Percentiles rank a stretch among this genome's conserved stretches.
These are phyloP conservation scores for Picochlorum sp. DNA, from an alignment of 139 green algal species.

Conservation along the genomic window DNA sequence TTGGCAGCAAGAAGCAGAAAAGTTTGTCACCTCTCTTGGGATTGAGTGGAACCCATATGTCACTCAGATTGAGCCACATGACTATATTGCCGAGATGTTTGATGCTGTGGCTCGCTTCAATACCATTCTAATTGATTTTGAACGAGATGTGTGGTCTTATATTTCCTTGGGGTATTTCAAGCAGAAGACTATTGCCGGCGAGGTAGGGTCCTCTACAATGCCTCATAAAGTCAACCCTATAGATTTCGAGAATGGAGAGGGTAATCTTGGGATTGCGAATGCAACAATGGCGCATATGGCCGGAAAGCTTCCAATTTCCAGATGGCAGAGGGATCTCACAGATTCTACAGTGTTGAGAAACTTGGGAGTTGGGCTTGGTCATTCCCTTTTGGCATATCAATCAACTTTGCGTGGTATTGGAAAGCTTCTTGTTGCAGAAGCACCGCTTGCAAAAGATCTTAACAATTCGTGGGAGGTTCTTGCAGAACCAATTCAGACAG, in stretches of 20 bases:
- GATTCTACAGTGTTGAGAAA: conserved; percentile 98
- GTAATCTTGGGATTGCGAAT: conserved; percentile 96
- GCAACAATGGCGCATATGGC: conserved; percentile 85
- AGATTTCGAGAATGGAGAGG: conserved; percentile 99
- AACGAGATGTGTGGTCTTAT: conserved; percentile 96
- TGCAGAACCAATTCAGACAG: conserved; percentile 96
- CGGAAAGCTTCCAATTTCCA: conserved; percentile 86
- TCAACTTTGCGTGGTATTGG: conserved; percentile 70
- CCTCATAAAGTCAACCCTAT: conserved; percentile 98
- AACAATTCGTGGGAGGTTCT: conserved; percentile 85
- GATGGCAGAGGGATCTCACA: conserved; percentile 33
- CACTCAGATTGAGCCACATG: conserved; percentile 97
- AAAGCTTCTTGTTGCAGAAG: conserved; percentile 83
- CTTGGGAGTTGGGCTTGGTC: conserved; percentile 79
- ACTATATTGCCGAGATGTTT: conserved; percentile 98
- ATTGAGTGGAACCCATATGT: conserved; percentile 86
- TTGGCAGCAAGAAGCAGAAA: conserved; percentile 70
- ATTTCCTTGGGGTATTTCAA: conserved; percentile 98
- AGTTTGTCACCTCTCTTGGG: conserved; percentile 72
- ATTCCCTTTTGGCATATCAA: conserved; percentile 87
- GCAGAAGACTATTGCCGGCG: conserved; percentile 63
- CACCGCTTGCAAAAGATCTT: conserved; percentile 62
- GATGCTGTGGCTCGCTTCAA: conserved; percentile 84
- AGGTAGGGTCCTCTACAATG: conserved; percentile 95
- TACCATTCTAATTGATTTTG: conserved; percentile 95